These are phyloP conservation scores for Schoenoplectus tabernaemontani DNA, from an alignment of 202 grass and related monocot genomes.

Conservation along the genomic window DNA sequence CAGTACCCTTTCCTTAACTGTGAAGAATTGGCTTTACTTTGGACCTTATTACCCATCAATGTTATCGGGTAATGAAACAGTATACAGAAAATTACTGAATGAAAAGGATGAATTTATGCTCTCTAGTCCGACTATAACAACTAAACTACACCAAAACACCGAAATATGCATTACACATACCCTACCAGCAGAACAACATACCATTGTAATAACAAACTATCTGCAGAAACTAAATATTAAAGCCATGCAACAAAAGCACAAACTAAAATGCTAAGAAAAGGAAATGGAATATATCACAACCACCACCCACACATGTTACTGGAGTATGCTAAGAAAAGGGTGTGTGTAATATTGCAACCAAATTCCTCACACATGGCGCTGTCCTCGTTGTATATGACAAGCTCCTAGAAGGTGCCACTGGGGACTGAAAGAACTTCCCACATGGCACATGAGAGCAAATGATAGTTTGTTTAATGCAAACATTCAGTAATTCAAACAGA, in stretches of 20 bases:
- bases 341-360: not conserved
- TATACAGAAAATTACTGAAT: not conserved
- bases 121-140: not conserved
- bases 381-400: not conserved
- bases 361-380: not conserved
- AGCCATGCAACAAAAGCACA: not conserved
- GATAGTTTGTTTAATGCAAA: not conserved
- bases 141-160: not conserved
- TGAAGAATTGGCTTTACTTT: not conserved
- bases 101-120: not conserved
- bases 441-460: not conserved
- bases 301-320: no score
- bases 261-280: not conserved
- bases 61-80: not conserved
- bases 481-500: conserved; percentile 6
- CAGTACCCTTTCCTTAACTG: not conserved
- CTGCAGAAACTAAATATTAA: conserved; percentile 1
- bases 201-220: not conserved
- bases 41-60: not conserved
- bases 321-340: not conserved
- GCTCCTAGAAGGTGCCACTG: not conserved
- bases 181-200: not conserved
- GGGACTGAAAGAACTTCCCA: not conserved
- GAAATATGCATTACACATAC: not conserved
- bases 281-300: no score